Percentiles rank a stretch among this genome's conserved stretches.
These are phyloP conservation scores for Backusella morwellensis DNA, from an alignment of 192 early-diverging fungal species.

Conservation along the genomic window DNA sequence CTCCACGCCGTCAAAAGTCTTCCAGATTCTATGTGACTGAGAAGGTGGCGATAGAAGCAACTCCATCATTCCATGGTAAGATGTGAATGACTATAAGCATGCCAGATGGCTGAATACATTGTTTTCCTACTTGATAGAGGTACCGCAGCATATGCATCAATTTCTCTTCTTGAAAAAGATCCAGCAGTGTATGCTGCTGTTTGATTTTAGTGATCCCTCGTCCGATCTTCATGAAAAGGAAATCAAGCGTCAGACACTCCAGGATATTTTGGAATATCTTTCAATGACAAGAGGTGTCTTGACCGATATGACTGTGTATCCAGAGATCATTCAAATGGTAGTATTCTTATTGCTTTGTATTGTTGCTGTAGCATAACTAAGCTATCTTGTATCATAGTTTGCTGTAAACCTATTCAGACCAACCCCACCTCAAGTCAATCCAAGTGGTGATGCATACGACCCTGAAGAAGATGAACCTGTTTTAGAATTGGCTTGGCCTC, in stretches of 20 bases:
- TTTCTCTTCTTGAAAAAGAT: constrained; percentile 83
- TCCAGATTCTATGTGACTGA: constrained; percentile 86
- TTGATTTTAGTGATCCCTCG: constrained; percentile 83
- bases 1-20: constrained; percentile 77
- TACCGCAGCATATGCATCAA: constrained; percentile 65
- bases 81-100: neutral
- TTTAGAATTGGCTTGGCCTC: constrained; percentile 88
- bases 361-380: too few relatives aligned
- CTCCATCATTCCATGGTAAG: constrained; percentile 74
- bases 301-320: constrained; percentile 74
- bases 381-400: constrained; percentile 45
- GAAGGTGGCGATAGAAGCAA: constrained; percentile 73
- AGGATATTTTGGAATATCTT: constrained; percentile 84
- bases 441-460: constrained; percentile 86
- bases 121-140: constrained; percentile 41
- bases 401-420: constrained; percentile 83
- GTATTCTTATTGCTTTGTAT: neutral
- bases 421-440: constrained; percentile 87
- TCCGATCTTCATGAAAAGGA: constrained; percentile 82
- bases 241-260: constrained; percentile 79
- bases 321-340: constrained; percentile 86
- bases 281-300: constrained; percentile 73
- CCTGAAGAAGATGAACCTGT: constrained; percentile 95
- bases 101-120: too few relatives aligned
- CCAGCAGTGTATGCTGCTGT: constrained; percentile 75